Base-by-base conservation (phyloP, 2,329 filamentous ascomycete species). In the Epichloe sibirici region DNA sequence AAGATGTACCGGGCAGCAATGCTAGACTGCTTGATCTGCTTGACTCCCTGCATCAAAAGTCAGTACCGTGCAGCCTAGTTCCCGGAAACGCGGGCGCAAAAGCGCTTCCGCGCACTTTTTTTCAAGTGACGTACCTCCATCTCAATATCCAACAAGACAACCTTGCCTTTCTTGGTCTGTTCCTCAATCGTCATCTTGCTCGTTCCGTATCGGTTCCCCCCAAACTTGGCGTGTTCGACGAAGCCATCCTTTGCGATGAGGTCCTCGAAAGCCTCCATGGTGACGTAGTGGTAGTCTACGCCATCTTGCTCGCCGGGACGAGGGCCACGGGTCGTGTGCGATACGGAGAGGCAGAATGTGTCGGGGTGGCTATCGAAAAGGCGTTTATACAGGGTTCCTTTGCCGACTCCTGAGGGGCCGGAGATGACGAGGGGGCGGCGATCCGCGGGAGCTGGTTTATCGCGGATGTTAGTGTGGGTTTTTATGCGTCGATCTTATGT, bases 71-170 rank as follows among this genome's bases (percentile, higher is more conserved):
- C 23, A 44, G 38, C 21, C 31, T 6, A 13, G 25, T 5, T 8
- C 6, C 23, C 4, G 3, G 5, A 11, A 31, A 28, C 4, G 43
- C 23, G n/a, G 17, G 12, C 42, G 13, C 4, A 12, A 45, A 34
- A 23, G 21, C 5, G 42, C 35, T 21, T 11, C 7, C 25, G 23
- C 45, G 1, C 28, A 5, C 17, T 21, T 21, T 13, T 28, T 5
- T 3, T 3, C 6, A 23, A 12, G 25, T 9, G 46, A 61, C 71
- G 37, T 66, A 85, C 83, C 80, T 95, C 90, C 88, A 96, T 95
- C 76, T 96, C 91, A 65, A 96, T 97, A 67, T 97, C 91, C 59
- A 96, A 73, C 47, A 96, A 82, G 56, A 90, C 91, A 43, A 90
- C 81, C 62, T 77, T 78, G 17, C 83, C 85, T 70, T 83, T 81